Evolutionary conservation across 1,284 basidiomycete species (phyloP).

Genomic region (Ustilago vetiveriae): DNA sequence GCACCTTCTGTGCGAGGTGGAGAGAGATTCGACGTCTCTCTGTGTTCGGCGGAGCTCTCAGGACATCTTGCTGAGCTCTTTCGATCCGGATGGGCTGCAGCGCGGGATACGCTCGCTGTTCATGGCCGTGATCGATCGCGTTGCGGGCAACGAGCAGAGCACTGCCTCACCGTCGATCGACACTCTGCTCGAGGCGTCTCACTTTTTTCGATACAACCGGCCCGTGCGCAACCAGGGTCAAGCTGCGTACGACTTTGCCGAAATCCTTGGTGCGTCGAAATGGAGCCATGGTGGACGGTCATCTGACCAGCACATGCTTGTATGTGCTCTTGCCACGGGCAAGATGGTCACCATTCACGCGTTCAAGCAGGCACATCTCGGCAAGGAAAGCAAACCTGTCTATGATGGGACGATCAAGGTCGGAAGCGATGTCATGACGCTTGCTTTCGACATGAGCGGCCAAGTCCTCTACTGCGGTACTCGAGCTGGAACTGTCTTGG

Average conservation of each 20-base stretch:
- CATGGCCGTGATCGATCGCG: too few species aligned
- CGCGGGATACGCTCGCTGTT: not conserved
- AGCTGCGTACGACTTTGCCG: not conserved
- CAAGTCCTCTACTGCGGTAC: slow-evolving; percentile 14
- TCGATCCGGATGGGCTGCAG: not conserved
- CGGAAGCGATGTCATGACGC: slow-evolving; percentile 22
- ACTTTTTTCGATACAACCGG: too few species aligned
- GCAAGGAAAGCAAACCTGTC: not conserved
- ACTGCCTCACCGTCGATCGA: too few species aligned
- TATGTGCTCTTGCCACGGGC: not conserved
- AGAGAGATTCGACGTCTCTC: not conserved
- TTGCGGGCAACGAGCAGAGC: too few species aligned
- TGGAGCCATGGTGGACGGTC: not conserved
- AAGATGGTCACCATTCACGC: not conserved
- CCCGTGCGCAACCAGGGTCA: not conserved
- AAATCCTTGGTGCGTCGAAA: not conserved
- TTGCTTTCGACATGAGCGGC: slow-evolving; percentile 3
- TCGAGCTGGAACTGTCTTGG: slow-evolving; percentile 16
- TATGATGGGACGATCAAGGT: not conserved
- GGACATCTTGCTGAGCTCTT: not conserved
- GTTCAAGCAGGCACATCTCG: not conserved
- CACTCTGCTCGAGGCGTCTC: too few species aligned
- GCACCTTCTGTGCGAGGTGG: not conserved
- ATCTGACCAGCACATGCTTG: not conserved
- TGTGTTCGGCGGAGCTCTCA: not conserved